Evolutionary conservation across 2,329 filamentous ascomycete genomes (phyloP).

Genomic region (Coleophoma crateriformis): DNA sequence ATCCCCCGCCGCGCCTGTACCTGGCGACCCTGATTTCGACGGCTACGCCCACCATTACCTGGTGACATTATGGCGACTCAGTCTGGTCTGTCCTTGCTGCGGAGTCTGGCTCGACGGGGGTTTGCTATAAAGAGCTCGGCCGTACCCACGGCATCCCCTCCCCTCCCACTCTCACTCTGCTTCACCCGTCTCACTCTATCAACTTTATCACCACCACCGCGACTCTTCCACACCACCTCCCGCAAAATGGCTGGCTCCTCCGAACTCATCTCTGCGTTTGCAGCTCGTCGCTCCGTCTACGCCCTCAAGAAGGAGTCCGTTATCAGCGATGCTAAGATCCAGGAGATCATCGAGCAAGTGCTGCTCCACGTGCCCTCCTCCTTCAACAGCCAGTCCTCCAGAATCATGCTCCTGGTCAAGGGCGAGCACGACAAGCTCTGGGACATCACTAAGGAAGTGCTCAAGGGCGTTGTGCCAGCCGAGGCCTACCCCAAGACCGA

Average conservation of each 20-base stretch:
- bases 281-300: constrained; percentile 66
- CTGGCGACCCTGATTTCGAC: too few relatives aligned
- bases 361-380: constrained; percentile 68
- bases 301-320: constrained; percentile 58
- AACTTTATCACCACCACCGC: not conserved
- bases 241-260: constrained; percentile 35
- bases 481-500: constrained; percentile 16
- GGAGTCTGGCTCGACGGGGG: too few relatives aligned
- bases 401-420: constrained; percentile 72
- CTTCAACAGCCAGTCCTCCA: constrained; percentile 86
- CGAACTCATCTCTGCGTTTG: constrained; percentile 53
- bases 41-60: too few relatives aligned
- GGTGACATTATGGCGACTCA: too few relatives aligned
- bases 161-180: too few relatives aligned
- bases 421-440: constrained; percentile 84
- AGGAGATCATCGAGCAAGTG: constrained; percentile 58
- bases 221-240: not conserved
- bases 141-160: too few relatives aligned
- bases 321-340: constrained; percentile 51
- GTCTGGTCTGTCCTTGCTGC: too few relatives aligned
- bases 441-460: constrained; percentile 61
- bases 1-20: too few relatives aligned
- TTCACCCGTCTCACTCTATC: not conserved
- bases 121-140: too few relatives aligned
- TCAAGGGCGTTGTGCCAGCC: constrained; percentile 63